phyloP scores from a whole-genome alignment of 768 basidiomycete species.

The Gloeophyllum trabeum region DNA sequence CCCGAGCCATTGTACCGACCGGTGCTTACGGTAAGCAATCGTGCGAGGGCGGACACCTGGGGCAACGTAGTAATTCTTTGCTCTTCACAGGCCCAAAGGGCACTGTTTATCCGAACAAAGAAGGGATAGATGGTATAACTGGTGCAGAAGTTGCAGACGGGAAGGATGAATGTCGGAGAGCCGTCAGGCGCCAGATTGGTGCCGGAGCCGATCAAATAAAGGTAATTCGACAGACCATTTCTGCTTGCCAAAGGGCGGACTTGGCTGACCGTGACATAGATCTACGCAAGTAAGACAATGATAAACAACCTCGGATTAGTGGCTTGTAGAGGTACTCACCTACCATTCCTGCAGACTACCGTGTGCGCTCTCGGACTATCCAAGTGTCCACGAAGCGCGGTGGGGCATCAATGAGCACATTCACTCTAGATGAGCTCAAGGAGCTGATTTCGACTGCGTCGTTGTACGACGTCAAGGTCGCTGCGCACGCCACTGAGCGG shows the following conservation, averaged over 20 bases:
- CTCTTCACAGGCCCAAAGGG: conserved; percentile 38
- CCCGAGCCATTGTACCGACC: conserved; percentile 45
- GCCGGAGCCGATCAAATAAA: conserved; percentile 63
- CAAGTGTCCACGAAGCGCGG: conserved; percentile 26
- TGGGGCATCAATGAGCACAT: conserved; percentile 26
- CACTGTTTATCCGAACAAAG: conserved; percentile 27
- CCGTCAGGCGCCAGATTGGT: conserved; percentile 49
- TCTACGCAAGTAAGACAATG: conserved; percentile 34
- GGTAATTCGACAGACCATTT: conserved; percentile 18
- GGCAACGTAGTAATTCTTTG: neutral
- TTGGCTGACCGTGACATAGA: conserved; percentile 21
- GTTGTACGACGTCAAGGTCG: conserved; percentile 40
- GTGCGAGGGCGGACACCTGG: neutral
- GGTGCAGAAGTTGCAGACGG: conserved; percentile 54
- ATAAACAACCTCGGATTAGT: conserved; percentile 4
- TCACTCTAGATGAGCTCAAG: conserved; percentile 31
- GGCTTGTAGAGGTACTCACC: conserved; percentile 9
- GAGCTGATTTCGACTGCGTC: conserved; percentile 43
- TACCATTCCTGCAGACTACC: conserved; percentile 32
- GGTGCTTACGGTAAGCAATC: conserved; percentile 42
- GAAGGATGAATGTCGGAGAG: conserved; percentile 38
- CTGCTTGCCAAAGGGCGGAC: conserved; percentile 4
- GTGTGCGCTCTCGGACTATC: conserved; percentile 29
- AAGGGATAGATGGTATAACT: conserved; percentile 44
- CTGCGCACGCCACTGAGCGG: conserved; percentile 37